Evolutionary conservation across 768 basidiomycete genomes (phyloP).

Genomic region (Termitomyces sp.): DNA sequence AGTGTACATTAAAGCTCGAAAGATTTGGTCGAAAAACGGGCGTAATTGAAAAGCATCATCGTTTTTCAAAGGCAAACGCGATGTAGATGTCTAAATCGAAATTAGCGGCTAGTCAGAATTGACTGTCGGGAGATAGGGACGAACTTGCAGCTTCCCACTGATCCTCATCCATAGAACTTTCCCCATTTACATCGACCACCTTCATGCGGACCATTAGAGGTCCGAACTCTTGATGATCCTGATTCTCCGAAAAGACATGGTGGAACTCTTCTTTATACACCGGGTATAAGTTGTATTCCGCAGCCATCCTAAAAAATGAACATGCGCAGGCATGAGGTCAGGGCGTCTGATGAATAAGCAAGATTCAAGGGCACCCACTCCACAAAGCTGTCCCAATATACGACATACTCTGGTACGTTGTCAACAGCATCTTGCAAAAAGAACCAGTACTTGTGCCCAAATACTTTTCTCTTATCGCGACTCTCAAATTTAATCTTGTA

Average conservation of each 20-base stretch:
- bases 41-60: conserved; percentile 18
- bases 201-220: conserved; percentile 88
- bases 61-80: conserved; percentile 88
- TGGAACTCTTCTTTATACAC: conserved; percentile 90
- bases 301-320: conserved; percentile 60
- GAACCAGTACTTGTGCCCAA: conserved; percentile 93
- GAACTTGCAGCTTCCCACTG: conserved; percentile 99
- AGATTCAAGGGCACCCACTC: conserved; percentile 60
- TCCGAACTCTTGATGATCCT: conserved; percentile 75
- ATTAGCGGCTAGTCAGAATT: conserved; percentile 5
- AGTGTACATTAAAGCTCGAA: not conserved
- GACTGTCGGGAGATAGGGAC: conserved; percentile 27
- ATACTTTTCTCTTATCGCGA: conserved; percentile 56
- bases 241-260: conserved; percentile 80
- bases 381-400: conserved; percentile 93
- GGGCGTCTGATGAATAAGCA: not conserved
- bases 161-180: conserved; percentile 89
- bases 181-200: conserved; percentile 82
- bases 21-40: not conserved
- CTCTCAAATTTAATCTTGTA: conserved; percentile 88
- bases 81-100: conserved; percentile 76
- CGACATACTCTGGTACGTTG: conserved; percentile 95
- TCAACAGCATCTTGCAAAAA: conserved; percentile 94
- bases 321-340: not conserved
- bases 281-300: conserved; percentile 71